Percentiles rank a stretch among this genome's conserved stretches.
phyloP scores from a whole-genome alignment of 2,329 filamentous ascomycete species.

The Ascochyta lentis region DNA sequence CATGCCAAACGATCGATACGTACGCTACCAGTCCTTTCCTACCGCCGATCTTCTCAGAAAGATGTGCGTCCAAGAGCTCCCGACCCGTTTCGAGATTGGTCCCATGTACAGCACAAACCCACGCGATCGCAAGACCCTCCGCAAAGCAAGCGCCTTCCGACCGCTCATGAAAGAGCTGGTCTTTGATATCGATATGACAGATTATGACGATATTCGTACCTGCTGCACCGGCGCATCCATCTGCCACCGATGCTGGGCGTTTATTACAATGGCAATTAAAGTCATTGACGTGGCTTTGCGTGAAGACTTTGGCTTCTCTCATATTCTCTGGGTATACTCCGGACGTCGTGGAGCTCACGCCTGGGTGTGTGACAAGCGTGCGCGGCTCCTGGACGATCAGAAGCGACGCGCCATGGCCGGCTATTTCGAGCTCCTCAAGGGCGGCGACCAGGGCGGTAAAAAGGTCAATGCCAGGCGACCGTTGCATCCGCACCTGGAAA shows the following conservation, averaged over 20 bases:
- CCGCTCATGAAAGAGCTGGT: constrained; percentile 93
- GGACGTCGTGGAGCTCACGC: constrained; percentile 96
- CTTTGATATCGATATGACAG: constrained; percentile 99
- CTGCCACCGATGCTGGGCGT: constrained; percentile 92
- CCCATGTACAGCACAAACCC: constrained; percentile 96
- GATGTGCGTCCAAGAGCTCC: constrained; percentile 85
- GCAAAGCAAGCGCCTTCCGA: constrained; percentile 80
- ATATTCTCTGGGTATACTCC: constrained; percentile 99
- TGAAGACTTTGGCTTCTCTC: constrained; percentile 95
- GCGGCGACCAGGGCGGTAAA: constrained; percentile 84
- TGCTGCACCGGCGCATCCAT: constrained; percentile 95
- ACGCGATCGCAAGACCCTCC: constrained; percentile 86
- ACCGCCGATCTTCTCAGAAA: constrained; percentile 80
- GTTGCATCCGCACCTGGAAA: constrained; percentile 85
- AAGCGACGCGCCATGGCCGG: constrained; percentile 84
- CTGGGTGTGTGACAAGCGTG: constrained; percentile 94
- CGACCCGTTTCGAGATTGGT: constrained; percentile 95
- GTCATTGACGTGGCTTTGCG: constrained; percentile 85
- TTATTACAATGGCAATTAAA: constrained; percentile 97
- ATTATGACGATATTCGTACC: constrained; percentile 95
- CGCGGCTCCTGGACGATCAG: constrained; percentile 82
- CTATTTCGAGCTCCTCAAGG: constrained; percentile 89
- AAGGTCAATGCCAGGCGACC: constrained; percentile 84
- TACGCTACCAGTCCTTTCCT: constrained; percentile 85
- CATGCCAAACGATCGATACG: constrained; percentile 87